phyloP scores from a whole-genome alignment of 805 yeast species.

The Candida xyloterini region DNA sequence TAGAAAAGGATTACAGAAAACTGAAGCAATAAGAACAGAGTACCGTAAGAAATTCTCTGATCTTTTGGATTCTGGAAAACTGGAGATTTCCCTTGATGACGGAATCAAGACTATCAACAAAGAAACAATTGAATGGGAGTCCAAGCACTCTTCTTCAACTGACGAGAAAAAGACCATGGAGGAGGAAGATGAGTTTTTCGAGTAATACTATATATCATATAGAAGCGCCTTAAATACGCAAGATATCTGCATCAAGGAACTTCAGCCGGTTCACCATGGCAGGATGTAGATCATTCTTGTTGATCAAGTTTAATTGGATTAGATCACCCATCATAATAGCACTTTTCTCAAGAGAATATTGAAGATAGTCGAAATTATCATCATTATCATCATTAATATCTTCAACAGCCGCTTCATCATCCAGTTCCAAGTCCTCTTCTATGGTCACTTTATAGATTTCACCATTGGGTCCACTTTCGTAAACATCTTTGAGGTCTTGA shows the following conservation, averaged over 20 bases:
- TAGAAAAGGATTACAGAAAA: slow-evolving; percentile 40
- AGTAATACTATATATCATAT: slow-evolving; percentile 16
- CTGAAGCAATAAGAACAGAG: slow-evolving; percentile 42
- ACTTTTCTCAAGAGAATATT: slow-evolving; percentile 73
- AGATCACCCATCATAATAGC: slow-evolving; percentile 74
- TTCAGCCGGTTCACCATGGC: slow-evolving; percentile 38
- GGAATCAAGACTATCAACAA: slow-evolving; percentile 29
- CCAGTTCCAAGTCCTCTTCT: slow-evolving; percentile 28
- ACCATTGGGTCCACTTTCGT: slow-evolving; percentile 55
- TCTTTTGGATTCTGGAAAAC: slow-evolving; percentile 48
- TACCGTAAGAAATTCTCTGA: slow-evolving; percentile 52
- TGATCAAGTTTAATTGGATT: slow-evolving; percentile 53
- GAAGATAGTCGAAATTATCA: slow-evolving; percentile 75
- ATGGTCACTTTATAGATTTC: slow-evolving; percentile 40
- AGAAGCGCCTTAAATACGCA: slow-evolving; percentile 12
- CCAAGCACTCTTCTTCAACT: background rate
- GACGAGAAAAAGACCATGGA: slow-evolving; percentile 1
- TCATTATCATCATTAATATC: slow-evolving; percentile 31
- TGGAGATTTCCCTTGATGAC: slow-evolving; percentile 52
- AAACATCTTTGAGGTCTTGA: slow-evolving; percentile 9
- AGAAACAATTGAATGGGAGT: slow-evolving; percentile 13
- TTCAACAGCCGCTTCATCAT: slow-evolving; percentile 28
- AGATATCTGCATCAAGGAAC: slow-evolving; percentile 37
- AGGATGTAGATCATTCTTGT: slow-evolving; percentile 30
- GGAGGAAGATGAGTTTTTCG: slow-evolving; percentile 37